Percentiles rank a stretch among this genome's conserved stretches.
phyloP scores from a whole-genome alignment of 148 eudicot genomes.

The Heliosperma pusillum region DNA sequence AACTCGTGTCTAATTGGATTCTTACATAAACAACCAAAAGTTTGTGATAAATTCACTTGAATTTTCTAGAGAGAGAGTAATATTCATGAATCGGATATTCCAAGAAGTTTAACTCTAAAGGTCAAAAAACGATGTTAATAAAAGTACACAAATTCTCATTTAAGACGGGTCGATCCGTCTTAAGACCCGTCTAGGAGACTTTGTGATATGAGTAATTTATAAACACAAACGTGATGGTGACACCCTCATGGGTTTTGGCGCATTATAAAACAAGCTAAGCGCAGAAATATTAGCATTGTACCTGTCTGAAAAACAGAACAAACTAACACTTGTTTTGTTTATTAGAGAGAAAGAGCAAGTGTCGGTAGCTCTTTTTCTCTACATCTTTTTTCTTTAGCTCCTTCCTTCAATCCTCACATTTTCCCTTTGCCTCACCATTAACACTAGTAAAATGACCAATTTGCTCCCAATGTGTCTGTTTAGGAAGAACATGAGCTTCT shows the following conservation, averaged over 20 bases:
- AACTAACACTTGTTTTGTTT: conserved; percentile 9
- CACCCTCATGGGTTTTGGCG: neutral
- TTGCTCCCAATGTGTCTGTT: conserved; percentile 21
- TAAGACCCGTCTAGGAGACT: too few species aligned
- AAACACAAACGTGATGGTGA: neutral
- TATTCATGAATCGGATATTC: too few species aligned
- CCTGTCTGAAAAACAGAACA: conserved; percentile 12
- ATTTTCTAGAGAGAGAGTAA: too few species aligned
- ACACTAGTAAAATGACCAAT: neutral
- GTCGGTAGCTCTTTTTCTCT: conserved; percentile 16
- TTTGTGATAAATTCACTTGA: too few species aligned
- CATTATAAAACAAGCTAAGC: conserved; percentile 20
- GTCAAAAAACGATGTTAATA: too few species aligned
- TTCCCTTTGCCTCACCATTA: neutral
- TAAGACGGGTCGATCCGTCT: too few species aligned
- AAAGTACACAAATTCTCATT: too few species aligned
- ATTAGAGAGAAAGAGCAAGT: conserved; percentile 2
- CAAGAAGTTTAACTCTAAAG: too few species aligned
- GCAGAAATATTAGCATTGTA: neutral
- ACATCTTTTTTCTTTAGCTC: neutral
- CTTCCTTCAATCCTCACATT: neutral
- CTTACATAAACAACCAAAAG: too few species aligned
- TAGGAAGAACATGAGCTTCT: conserved; percentile 1
- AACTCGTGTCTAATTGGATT: too few species aligned
- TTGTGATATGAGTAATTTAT: too few species aligned